phyloP scores from a whole-genome alignment of 2,329 filamentous ascomycete genomes.

The Aspergillus niger region DNA sequence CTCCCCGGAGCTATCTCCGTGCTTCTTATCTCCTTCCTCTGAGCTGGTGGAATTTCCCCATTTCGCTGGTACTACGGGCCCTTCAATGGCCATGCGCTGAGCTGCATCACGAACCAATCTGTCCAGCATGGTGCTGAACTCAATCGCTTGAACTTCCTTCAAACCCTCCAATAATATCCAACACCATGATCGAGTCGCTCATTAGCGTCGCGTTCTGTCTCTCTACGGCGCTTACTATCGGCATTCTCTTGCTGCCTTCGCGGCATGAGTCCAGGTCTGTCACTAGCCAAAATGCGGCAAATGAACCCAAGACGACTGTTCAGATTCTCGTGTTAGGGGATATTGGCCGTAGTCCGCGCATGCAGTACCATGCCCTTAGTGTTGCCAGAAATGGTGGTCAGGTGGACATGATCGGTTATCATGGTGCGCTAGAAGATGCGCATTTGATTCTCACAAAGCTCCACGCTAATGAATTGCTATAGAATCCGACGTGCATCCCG shows the following conservation, averaged over 20 bases:
- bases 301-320: conserved; percentile 53
- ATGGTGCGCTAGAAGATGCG: conserved; percentile 56
- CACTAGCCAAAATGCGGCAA: conserved; percentile 25
- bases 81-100: not conserved
- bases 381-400: conserved; percentile 77
- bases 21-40: not conserved
- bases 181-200: conserved; percentile 38
- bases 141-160: not conserved
- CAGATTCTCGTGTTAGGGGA: conserved; percentile 93
- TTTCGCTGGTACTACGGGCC: not conserved
- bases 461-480: conserved; percentile 10
- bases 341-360: conserved; percentile 91
- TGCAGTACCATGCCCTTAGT: conserved; percentile 97
- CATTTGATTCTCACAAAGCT: not conserved
- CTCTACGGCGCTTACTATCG: conserved; percentile 52
- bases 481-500: conserved; percentile 82
- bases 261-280: conserved; percentile 49
- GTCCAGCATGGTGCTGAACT: not conserved
- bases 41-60: no score
- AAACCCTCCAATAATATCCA: not conserved
- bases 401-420: conserved; percentile 86
- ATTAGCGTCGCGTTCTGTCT: conserved; percentile 45
- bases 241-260: conserved; percentile 56
- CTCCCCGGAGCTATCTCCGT: not conserved
- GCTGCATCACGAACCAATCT: not conserved